A percentile compares a stretch with the other conserved stretches of the same genome.
phyloP scores from a whole-genome alignment of 2,329 filamentous ascomycete species.

The Colletotrichum plurivorum region DNA sequence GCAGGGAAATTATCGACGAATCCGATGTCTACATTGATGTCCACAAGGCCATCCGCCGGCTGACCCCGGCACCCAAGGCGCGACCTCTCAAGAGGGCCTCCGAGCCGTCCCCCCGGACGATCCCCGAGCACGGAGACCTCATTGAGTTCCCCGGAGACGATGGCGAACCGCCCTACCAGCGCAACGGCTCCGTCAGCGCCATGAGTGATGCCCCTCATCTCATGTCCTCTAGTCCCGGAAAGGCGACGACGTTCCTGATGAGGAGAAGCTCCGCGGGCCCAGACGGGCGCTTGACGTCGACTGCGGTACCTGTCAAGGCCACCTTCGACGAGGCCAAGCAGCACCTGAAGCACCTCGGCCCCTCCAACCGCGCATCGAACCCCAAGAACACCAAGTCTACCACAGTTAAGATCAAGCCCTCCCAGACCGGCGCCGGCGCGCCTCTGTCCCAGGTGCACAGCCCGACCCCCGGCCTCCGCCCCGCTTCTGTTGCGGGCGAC shows the following conservation, averaged over 20 bases:
- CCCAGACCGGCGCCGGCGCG: conserved; percentile 60
- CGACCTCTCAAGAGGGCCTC: conserved; percentile 63
- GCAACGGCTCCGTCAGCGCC: conserved; percentile 53
- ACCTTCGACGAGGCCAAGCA: conserved; percentile 75
- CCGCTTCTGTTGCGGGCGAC: conserved; percentile 43
- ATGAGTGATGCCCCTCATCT: conserved; percentile 54
- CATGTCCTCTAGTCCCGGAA: conserved; percentile 62
- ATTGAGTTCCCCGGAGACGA: conserved; percentile 58
- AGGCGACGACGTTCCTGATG: conserved; percentile 71
- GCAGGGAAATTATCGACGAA: conserved; percentile 96
- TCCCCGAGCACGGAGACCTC: conserved; percentile 42
- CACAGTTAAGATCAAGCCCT: conserved; percentile 79
- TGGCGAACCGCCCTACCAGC: conserved; percentile 49
- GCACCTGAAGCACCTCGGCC: conserved; percentile 75
- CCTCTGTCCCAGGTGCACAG: conserved; percentile 45
- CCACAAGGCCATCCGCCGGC: conserved; percentile 94
- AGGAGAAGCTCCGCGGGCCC: conserved; percentile 69
- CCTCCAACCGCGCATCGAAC: conserved; percentile 76
- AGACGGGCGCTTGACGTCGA: conserved; percentile 64
- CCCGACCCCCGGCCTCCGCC: conserved; percentile 42
- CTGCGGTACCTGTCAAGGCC: conserved; percentile 69
- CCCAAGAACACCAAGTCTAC: conserved; percentile 73
- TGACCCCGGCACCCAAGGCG: conserved; percentile 86
- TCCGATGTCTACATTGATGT: conserved; percentile 99
- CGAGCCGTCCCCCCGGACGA: conserved; percentile 45